A percentile compares a stretch with the other conserved stretches of the same genome.
These are phyloP conservation scores for Yarrowia divulgata DNA, from an alignment of 805 yeast genomes.

Conservation along the genomic window DNA sequence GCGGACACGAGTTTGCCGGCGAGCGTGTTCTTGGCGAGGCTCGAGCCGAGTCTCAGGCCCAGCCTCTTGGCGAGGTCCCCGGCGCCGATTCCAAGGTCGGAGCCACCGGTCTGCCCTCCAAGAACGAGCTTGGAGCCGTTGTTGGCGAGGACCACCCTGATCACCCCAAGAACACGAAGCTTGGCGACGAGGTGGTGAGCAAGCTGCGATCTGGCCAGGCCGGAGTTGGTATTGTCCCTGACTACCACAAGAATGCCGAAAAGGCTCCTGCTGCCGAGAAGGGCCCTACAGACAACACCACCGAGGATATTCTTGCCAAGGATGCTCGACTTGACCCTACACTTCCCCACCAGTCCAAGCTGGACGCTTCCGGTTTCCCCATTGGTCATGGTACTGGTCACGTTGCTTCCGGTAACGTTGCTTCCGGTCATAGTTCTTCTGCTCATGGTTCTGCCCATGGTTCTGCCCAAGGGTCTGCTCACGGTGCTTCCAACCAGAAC, in stretches of 20 bases:
- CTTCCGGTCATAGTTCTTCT: too few relatives aligned
- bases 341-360: conserved; percentile 15
- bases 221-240: conserved; percentile 12
- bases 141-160: neutral
- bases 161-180: neutral
- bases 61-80: conserved; percentile 16
- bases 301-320: neutral
- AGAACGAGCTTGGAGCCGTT: conserved; percentile 4
- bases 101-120: conserved; percentile 5
- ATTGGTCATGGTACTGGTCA: neutral
- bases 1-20: conserved; percentile 21
- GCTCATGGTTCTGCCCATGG: neutral
- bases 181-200: neutral
- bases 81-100: conserved; percentile 20
- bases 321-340: conserved; percentile 12
- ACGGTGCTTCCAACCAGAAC: neutral
- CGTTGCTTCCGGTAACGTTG: neutral
- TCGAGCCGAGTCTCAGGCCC: neutral
- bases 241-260: neutral
- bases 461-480: too few relatives aligned
- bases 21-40: conserved; percentile 11
- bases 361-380: conserved; percentile 19
- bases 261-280: neutral
- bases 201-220: conserved; percentile 24
- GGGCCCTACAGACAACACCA: neutral